Conservation (phyloP, 768 basidiomycete species). For the Plicaturopsis crispa region DNA sequence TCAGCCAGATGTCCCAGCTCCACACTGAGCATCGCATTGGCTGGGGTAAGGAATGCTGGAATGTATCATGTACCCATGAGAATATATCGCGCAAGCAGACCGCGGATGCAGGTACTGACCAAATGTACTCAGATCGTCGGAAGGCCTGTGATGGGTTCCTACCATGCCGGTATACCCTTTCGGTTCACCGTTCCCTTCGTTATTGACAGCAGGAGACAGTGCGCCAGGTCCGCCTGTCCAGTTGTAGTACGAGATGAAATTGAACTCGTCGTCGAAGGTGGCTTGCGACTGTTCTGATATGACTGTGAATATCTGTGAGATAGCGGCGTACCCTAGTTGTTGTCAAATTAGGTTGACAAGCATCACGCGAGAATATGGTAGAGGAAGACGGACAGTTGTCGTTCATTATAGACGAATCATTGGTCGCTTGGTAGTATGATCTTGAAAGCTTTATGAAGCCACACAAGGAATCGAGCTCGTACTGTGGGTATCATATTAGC, state of each 20-base stretch:
- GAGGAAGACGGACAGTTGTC: conserved; percentile 41
- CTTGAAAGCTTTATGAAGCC: conserved; percentile 74
- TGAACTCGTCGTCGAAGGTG: conserved; percentile 57
- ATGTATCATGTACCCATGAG: not conserved
- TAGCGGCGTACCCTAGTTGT: conserved; percentile 52
- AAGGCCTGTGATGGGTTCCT: conserved; percentile 71
- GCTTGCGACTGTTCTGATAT: conserved; percentile 70
- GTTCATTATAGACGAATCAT: conserved; percentile 67
- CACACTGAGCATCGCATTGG: conserved; percentile 79
- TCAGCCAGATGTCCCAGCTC: conserved; percentile 55
- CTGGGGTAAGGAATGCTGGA: conserved; percentile 65
- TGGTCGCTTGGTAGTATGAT: conserved; percentile 65
- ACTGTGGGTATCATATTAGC: no score
- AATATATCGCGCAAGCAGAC: not conserved
- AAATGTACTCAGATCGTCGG: conserved; percentile 65
- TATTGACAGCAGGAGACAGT: conserved; percentile 55
- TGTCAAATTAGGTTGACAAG: conserved; percentile 5
- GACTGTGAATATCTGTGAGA: conserved; percentile 68
- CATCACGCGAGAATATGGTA: not conserved
- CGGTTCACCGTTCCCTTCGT: conserved; percentile 68
- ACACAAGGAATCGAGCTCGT: conserved; percentile 74
- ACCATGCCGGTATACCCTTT: conserved; percentile 67
- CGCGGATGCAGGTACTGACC: conserved; percentile 28
- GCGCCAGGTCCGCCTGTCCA: conserved; percentile 71
- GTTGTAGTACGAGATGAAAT: conserved; percentile 72